Base-by-base conservation (phyloP, 768 basidiomycete species). In the Boletus rubescentipes region DNA sequence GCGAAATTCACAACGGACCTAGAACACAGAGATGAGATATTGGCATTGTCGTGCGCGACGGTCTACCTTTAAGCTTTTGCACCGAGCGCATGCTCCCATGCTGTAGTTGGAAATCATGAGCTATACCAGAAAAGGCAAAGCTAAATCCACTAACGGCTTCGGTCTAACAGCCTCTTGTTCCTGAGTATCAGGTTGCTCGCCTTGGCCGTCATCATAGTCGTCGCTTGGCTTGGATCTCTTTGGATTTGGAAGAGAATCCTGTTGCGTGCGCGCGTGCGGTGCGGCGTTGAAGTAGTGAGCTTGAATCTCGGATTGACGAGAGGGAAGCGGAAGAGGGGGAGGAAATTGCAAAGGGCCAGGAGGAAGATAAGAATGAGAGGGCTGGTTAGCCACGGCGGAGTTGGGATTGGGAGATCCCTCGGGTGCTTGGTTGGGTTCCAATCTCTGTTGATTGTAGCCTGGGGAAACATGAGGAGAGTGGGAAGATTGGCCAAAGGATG, bases 1-100 rank as follows among this genome's bases (percentile, higher is more conserved):
- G 66, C 75, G 82, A 69, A 89, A 87, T 68, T 90, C 89, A 67
- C 89, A 92, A 60, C 80, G 84, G 53, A 91, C 89, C 77, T 89
- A 77, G 57, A 73, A 38, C 26, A 63, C 2, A 48, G 9, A 36
- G 1, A 9, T 58, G 18, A 58, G 58, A 49, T 35, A n/a, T 4
- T 15, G 21, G 14, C 10, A 26, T 34, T 11, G 29, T 8, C 16
- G 49, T 32, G 34, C 1, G 36, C 15, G 23, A 26, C 1, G 26
- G 54, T 62, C 32, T 55, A 77, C 79, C 70, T 81, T 81, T 50
- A 81, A 57, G 26, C 70, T 70, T 66, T 89, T 90, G 73, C 89
- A 91, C 5, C 88, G 80, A 54, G 77, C 76, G 64, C 89, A 91
- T 37, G 88, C 89, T 20, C 88, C 86, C 40, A 69, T 60, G 23